These are phyloP conservation scores for Ophiostoma angusticollis DNA, from an alignment of 2,329 filamentous ascomycete genomes.

Conservation along the genomic window DNA sequence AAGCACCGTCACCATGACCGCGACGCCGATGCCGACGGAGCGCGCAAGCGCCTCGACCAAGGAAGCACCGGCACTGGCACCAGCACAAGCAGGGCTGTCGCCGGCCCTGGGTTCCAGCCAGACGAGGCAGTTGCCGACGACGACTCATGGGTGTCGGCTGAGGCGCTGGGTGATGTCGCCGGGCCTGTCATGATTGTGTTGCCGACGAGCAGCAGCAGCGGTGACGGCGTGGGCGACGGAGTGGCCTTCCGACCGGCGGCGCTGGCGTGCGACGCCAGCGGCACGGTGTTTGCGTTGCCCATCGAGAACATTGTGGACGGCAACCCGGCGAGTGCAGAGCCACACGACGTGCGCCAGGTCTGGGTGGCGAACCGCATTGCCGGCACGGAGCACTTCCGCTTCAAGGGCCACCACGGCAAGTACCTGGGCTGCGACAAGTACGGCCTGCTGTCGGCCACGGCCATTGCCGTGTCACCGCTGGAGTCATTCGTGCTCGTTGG, in stretches of 20 bases:
- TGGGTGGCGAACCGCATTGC: slow-evolving; percentile 80
- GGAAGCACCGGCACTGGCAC: too few relatives aligned
- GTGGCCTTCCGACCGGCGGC: too few relatives aligned
- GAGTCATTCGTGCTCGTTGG: slow-evolving; percentile 66
- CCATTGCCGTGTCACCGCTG: slow-evolving; percentile 70
- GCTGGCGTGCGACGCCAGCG: slow-evolving; percentile 73
- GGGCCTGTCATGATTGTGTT: slow-evolving; percentile 77
- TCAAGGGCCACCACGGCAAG: slow-evolving; percentile 85
- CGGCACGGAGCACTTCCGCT: slow-evolving; percentile 68
- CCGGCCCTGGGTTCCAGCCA: too few relatives aligned
- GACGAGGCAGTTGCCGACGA: slow-evolving; percentile 42
- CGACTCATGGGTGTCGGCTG: slow-evolving; percentile 86
- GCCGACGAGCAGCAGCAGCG: slow-evolving; percentile 45
- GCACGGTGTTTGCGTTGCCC: slow-evolving; percentile 68
- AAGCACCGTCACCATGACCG: slow-evolving; percentile 55
- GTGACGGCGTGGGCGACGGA: too few relatives aligned
- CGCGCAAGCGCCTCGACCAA: slow-evolving; percentile 22
- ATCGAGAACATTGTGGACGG: slow-evolving; percentile 83
- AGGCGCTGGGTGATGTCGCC: slow-evolving; percentile 57
- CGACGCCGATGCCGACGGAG: slow-evolving; percentile 29
- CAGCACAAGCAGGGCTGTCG: too few relatives aligned
- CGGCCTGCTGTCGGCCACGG: slow-evolving; percentile 61
- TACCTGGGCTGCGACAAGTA: slow-evolving; percentile 78
- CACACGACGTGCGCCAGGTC: slow-evolving; percentile 89
- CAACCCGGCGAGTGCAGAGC: slow-evolving; percentile 75